These are phyloP conservation scores for Phylloboletellus chloephorus DNA, from an alignment of 1,284 basidiomycete genomes.

Conservation along the genomic window DNA sequence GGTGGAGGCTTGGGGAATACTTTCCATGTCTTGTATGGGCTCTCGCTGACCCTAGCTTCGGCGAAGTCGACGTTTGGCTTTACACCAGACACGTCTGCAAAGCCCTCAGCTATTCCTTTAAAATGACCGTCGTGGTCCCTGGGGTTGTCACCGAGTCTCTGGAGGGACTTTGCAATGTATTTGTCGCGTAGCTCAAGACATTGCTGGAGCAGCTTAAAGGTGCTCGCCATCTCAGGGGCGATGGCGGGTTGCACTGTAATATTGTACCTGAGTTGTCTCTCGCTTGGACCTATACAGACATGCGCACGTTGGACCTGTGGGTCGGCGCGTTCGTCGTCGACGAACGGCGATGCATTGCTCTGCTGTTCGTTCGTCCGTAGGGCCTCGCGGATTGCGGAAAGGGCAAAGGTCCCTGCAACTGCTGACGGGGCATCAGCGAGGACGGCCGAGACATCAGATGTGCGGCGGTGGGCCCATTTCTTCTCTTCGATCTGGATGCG, in stretches of 20 bases:
- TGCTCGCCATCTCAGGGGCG: slow-evolving; percentile 47
- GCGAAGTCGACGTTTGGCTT: slow-evolving; percentile 52
- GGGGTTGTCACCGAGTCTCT: slow-evolving; percentile 89
- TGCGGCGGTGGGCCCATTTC: slow-evolving; percentile 54
- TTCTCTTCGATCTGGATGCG: slow-evolving; percentile 64
- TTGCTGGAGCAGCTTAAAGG: slow-evolving; percentile 63
- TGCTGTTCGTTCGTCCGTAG: slow-evolving; percentile 21
- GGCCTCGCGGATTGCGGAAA: slow-evolving; percentile 36
- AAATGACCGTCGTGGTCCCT: slow-evolving; percentile 80
- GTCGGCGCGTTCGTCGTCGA: slow-evolving; percentile 37
- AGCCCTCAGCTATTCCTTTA: slow-evolving; percentile 50
- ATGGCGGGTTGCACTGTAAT: slow-evolving; percentile 37
- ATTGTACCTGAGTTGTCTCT: slow-evolving; percentile 12
- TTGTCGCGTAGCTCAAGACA: slow-evolving; percentile 90
- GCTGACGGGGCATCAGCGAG: slow-evolving; percentile 40
- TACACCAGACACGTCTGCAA: slow-evolving; percentile 62
- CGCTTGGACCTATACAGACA: slow-evolving; percentile 1
- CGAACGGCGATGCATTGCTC: slow-evolving; percentile 23
- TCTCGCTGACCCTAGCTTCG: slow-evolving; percentile 28
- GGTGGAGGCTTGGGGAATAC: slow-evolving; percentile 89
- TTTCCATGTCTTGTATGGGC: slow-evolving; percentile 60
- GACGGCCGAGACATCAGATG: slow-evolving; percentile 33
- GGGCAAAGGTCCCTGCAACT: slow-evolving; percentile 37
- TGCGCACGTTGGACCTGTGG: slow-evolving; percentile 25
- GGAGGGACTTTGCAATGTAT: slow-evolving; percentile 80